These are phyloP conservation scores for Orbilia ellipsospora DNA, from an alignment of 2,329 filamentous ascomycete species.

Conservation along the genomic window DNA sequence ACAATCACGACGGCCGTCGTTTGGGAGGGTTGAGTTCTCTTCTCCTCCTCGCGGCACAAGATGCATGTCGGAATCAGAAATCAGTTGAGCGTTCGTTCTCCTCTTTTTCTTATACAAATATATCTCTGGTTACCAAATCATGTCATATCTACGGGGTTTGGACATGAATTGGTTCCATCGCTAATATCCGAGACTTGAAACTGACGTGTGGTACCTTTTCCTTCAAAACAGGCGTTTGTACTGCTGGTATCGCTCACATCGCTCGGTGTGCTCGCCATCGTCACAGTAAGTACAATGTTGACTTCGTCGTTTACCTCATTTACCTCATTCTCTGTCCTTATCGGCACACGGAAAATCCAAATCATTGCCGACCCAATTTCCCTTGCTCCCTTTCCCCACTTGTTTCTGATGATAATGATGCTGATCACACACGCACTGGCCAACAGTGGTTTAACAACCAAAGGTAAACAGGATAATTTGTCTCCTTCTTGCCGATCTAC, in stretches of 20 bases:
- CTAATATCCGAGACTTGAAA: background rate
- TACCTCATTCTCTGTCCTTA: too few relatives aligned
- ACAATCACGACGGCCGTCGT: background rate
- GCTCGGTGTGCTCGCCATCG: slow-evolving; percentile 50
- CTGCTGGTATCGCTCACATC: slow-evolving; percentile 53
- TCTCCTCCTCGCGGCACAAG: slow-evolving; percentile 2
- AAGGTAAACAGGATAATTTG: slow-evolving; percentile 24
- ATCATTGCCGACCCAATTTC: too few relatives aligned
- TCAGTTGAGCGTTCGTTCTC: slow-evolving; percentile 44
- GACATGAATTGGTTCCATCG: background rate
- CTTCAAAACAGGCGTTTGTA: slow-evolving; percentile 39
- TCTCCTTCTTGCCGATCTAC: slow-evolving; percentile 1
- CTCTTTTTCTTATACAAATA: slow-evolving; percentile 10
- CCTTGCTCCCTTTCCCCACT: background rate
- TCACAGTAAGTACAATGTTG: slow-evolving; percentile 44
- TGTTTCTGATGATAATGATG: background rate
- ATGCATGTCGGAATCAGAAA: slow-evolving; percentile 54
- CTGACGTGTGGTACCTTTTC: background rate
- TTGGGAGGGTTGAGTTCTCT: background rate
- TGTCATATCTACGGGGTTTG: too few relatives aligned
- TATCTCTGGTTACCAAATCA: too few relatives aligned
- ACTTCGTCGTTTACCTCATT: background rate
- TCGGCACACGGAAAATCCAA: too few relatives aligned
- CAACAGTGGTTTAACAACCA: slow-evolving; percentile 54
- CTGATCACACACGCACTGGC: background rate